Base-by-base conservation (phyloP, 1,139 yeast genomes). In the Suhomyces bolitotheri region DNA sequence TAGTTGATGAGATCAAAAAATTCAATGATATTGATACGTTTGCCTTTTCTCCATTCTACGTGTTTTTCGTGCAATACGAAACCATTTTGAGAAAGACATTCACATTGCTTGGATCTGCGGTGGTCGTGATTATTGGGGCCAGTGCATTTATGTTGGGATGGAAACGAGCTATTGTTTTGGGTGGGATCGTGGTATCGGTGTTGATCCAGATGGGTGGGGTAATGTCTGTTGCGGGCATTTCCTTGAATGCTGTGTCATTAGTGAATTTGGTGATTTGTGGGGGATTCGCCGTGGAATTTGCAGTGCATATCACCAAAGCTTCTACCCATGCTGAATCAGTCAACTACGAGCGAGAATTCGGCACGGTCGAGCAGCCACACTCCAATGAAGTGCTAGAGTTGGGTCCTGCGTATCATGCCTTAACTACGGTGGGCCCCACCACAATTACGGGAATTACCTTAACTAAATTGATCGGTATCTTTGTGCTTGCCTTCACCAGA, bases 231-330 rank as follows among this genome's bases (percentile, higher is more conserved):
- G 80, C 88, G 78, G 76, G 73, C 0, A 81, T 92, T 14, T 77
- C 92, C 1, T 71, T 92, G 40, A 92, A 92, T 57, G 97, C 97
- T 0, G 89, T 92, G 2, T 79, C 92, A 40, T 66, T 92, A 43
- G 97, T 92, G 15, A 92, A 92, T 51, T 70, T 92, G 43, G 74
- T 92, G 20, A 90, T 92, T 10, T 89, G 97, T 58, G 81, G 85
- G 4, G 98, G 98, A 0, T 67, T 92, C 30, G 92, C 95, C 1
- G 96, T 92, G 25, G 98, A 92, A 58, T 92, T 92, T 53, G 87
- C 96, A 35, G 78, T 85, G 19, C 97, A 92, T 55, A 73, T 92
- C 38, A 85, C 90, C 1, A 71, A 94, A 40, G 89, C 94, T 1
- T 92, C 80, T 3, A 74, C 82, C 24, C 44, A 23, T 20, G 24